These are phyloP conservation scores for Postia placenta DNA, from an alignment of 768 basidiomycete species.

Conservation along the genomic window DNA sequence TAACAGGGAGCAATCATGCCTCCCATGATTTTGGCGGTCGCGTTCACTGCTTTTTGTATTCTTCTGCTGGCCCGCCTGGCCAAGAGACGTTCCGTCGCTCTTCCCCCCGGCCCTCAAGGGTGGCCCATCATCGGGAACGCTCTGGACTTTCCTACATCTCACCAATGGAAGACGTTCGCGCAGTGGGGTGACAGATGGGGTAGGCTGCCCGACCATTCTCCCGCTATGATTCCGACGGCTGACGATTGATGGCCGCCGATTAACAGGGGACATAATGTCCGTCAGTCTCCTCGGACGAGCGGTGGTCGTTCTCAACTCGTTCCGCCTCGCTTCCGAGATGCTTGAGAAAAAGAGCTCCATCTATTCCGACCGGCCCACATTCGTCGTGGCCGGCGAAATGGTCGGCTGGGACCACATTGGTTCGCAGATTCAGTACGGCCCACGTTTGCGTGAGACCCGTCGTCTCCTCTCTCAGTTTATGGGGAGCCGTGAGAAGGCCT, in stretches of 20 bases:
- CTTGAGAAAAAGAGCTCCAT: constrained; percentile 26
- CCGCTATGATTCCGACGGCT: background rate
- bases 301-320: constrained; percentile 24
- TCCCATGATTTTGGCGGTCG: background rate
- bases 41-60: background rate
- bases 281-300: constrained; percentile 23
- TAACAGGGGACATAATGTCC: constrained; percentile 24
- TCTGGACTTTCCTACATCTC: constrained; percentile 16
- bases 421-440: constrained; percentile 18
- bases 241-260: too few species aligned
- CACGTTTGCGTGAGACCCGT: constrained; percentile 23
- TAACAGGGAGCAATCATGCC: too few species aligned
- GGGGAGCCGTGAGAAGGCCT: constrained; percentile 19
- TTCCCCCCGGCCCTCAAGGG: constrained; percentile 25
- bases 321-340: constrained; percentile 20
- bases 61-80: background rate
- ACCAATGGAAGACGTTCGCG: constrained; percentile 20
- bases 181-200: constrained; percentile 23
- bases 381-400: constrained; percentile 23
- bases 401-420: constrained; percentile 21
- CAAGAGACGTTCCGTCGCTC: background rate
- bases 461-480: constrained; percentile 18
- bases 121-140: constrained; percentile 22
- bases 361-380: constrained; percentile 24
- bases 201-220: constrained; percentile 5